Base-by-base conservation (phyloP, 257 asterid species). In the Solanum boliviense region DNA sequence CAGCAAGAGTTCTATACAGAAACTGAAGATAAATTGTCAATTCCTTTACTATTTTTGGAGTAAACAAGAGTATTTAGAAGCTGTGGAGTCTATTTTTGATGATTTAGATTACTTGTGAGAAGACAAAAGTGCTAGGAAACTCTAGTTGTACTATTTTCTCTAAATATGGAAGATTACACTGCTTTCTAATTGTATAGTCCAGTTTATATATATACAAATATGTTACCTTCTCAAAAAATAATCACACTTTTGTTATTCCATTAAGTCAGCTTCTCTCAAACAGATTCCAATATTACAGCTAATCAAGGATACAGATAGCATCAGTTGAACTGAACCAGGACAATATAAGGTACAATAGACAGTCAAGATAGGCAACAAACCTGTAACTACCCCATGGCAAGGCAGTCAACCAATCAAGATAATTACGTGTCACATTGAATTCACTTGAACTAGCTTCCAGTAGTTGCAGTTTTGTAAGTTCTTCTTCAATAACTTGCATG, bases 371-470 rank as follows among this genome's bases (percentile, higher is more conserved):
- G 41, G 84, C 58, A 34, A 72, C 91, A 87, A 84, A 97, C 99
- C 99, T 97, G 95, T 94, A 96, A 91, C 94, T 98, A 41, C 99
- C 99, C 99, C 99, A 97, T 35, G 99, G 99, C 92, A 97, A 86
- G 5, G 98, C 98, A 88, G 99, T 97, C 95, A 96, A 94, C 99
- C 99, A 97, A 91, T 97, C 99, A 87, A 97, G 96, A 93, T 97
- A 97, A 91, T 96, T 96, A 87, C 99, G 98, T 52, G 99, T 97
- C 36, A 96, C 99, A 23, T 96, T 97, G 89, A 97, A 97, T 92
- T 97, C 99, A 92, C 99, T 97, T 13, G 99, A 97, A 93, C 99
- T 97, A n/a, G 99, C 98, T 93, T 97, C 99, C 88, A 97, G 81
- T 87, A 96, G 89, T 89, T 95, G 99, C 88, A 96, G 91, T 88